These are phyloP conservation scores for Pythium sp. DNA, from an alignment of 352 stramenopile species.

Conservation along the genomic window DNA sequence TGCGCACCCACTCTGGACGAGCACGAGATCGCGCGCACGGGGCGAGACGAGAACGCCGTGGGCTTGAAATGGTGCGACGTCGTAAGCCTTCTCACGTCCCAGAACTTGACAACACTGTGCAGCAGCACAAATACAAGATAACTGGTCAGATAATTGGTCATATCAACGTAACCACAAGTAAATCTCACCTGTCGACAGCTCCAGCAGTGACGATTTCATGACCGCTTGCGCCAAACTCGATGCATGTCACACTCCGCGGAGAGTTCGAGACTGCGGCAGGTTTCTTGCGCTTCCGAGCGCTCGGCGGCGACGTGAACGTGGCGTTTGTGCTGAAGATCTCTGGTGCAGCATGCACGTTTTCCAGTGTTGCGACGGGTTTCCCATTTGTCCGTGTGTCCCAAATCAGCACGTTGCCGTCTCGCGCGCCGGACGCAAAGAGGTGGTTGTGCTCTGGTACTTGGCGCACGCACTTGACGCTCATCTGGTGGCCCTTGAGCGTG, in stretches of 20 bases:
- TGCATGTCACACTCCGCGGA: conserved; percentile 62
- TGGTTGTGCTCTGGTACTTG: conserved; percentile 30
- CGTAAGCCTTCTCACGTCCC: conserved; percentile 50
- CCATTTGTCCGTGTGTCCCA: conserved; percentile 41
- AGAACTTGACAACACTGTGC: conserved; percentile 57
- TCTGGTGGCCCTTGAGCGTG: conserved; percentile 43
- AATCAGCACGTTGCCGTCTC: conserved; percentile 61
- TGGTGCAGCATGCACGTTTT: conserved; percentile 35
- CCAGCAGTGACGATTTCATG: conserved; percentile 55
- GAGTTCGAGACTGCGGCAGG: conserved; percentile 13
- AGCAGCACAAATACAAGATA: background rate
- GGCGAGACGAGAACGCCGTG: conserved; percentile 18
- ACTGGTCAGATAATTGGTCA: background rate
- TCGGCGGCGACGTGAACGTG: conserved; percentile 32
- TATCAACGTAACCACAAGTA: background rate
- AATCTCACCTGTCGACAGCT: conserved; percentile 39
- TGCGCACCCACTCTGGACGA: conserved; percentile 28
- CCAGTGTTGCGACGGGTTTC: conserved; percentile 29
- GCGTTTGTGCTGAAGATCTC: conserved; percentile 11
- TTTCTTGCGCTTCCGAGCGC: conserved; percentile 29
- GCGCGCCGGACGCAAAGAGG: conserved; percentile 54
- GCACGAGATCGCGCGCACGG: conserved; percentile 42
- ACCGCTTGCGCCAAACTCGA: conserved; percentile 50
- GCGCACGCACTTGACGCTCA: conserved; percentile 79
- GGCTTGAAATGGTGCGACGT: conserved; percentile 18